phyloP scores from a whole-genome alignment of 2,329 filamentous ascomycete genomes.

The Fusarium sp. region DNA sequence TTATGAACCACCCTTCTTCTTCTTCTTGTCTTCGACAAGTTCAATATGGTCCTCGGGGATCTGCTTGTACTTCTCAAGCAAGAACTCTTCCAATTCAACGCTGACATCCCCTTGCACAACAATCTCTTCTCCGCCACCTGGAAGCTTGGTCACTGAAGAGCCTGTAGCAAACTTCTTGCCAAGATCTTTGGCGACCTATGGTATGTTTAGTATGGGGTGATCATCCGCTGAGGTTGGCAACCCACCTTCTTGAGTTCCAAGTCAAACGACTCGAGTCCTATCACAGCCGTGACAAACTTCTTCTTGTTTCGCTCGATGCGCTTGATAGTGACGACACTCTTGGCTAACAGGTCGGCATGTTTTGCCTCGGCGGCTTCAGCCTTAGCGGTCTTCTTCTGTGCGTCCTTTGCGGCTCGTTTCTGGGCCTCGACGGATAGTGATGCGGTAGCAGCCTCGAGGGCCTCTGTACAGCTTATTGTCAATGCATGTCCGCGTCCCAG shows the following conservation, averaged over 20 bases:
- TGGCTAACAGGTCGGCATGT: slow-evolving; percentile 81
- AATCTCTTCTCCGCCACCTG: slow-evolving; percentile 90
- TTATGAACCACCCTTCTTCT: slow-evolving; percentile 58
- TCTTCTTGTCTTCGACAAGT: slow-evolving; percentile 95
- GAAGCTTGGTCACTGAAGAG: slow-evolving; percentile 86
- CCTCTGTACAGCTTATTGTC: slow-evolving; percentile 60
- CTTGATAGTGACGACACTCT: slow-evolving; percentile 88
- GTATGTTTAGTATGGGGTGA: slow-evolving; percentile 18
- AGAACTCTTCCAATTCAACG: slow-evolving; percentile 90
- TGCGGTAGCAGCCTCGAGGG: slow-evolving; percentile 82
- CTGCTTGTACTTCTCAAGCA: slow-evolving; percentile 86
- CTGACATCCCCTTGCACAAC: slow-evolving; percentile 97
- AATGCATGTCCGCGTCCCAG: slow-evolving; percentile 1
- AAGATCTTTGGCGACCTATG: slow-evolving; percentile 83
- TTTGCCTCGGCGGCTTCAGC: slow-evolving; percentile 87
- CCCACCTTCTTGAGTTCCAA: slow-evolving; percentile 86
- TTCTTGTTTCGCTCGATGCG: slow-evolving; percentile 98
- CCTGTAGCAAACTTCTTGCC: slow-evolving; percentile 99
- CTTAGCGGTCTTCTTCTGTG: slow-evolving; percentile 95
- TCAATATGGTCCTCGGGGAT: slow-evolving; percentile 97
- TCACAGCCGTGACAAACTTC: slow-evolving; percentile 94
- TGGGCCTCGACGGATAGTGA: slow-evolving; percentile 89
- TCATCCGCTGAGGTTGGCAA: not conserved
- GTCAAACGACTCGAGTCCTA: slow-evolving; percentile 87
- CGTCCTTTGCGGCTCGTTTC: slow-evolving; percentile 94